Base-by-base conservation (phyloP, 1,284 basidiomycete species). In the Cutaneotrichosporon spelunceum region DNA sequence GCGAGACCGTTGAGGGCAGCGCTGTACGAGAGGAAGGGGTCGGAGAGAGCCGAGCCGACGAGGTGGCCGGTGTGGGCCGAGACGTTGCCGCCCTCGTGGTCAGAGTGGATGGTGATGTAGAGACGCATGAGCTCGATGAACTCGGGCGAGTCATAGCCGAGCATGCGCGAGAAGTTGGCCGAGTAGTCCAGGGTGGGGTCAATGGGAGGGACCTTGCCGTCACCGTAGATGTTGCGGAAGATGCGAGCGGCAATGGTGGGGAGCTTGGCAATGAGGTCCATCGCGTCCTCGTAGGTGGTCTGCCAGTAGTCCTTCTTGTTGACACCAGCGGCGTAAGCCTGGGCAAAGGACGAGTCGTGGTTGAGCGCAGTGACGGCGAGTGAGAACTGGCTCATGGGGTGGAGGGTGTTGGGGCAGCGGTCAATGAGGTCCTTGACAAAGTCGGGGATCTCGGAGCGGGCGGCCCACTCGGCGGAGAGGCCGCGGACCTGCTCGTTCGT, bases 31-130 rank as follows among this genome's bases (percentile, higher is more conserved):
- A 98, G 86, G 92, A 95, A 98, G 69, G 95, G 95, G 81, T 99
- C 95, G 7, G 94, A 95, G 64, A 98, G 88, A 60, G 95, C 95
- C 63, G 94, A 97, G 64, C 94, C 95, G 76, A 98, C 95, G 56
- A 99, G 85, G 83, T 98, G 93, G 68, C 91, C 91, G 59, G 91
- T 90, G 83, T 93, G 91, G n/a, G 91, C 91, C 70, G 95, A 98
- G 67, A 99, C 95, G 76, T 98, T 98, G 58, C 95, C 95, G 78
- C 95, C 95, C 81, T 98, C 94, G 82, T 98, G 94, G 80, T 98
- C 94, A 76, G 90, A 90, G 86, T 99, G 95, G 75, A 99, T 95
- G 74, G 93, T 95, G 81, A 98, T 88, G 85, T 98, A 99, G 64
- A 98, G 86, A 72, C 95, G 87, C 80, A 98, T 87, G 68, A 97